Conservation (phyloP, 805 yeast genomes). For the Yarrowia sp. region DNA sequence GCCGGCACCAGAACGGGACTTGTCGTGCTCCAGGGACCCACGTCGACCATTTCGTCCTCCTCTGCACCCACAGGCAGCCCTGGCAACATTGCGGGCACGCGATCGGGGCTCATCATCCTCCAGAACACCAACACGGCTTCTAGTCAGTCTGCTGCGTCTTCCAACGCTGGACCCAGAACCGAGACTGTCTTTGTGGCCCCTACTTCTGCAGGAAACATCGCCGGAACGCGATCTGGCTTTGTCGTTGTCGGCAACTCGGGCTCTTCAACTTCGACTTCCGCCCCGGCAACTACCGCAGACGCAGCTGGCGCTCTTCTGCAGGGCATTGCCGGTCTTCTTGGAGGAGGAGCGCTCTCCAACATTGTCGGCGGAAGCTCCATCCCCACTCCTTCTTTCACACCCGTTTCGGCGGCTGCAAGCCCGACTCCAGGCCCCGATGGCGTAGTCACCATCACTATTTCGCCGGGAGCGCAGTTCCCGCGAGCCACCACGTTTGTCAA, state of each 20-base stretch:
- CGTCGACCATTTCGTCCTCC: not conserved
- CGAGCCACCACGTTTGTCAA: not conserved
- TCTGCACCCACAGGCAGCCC: not conserved
- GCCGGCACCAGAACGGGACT: slow-evolving; percentile 13
- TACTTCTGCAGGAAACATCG: not conserved
- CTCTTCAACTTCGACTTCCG: not conserved
- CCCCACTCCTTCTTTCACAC: not conserved
- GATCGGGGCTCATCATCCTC: not conserved
- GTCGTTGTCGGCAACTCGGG: not conserved
- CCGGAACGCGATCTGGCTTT: not conserved
- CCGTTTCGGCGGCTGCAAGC: not conserved
- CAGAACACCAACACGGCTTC: slow-evolving; percentile 5
- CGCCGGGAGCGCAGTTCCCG: slow-evolving; percentile 3
- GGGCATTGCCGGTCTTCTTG: slow-evolving; percentile 1
- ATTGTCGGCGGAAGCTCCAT: not conserved
- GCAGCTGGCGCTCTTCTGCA: slow-evolving; percentile 1
- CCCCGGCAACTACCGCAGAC: not conserved
- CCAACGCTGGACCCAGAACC: not conserved
- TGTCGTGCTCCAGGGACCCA: not conserved
- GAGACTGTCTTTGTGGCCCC: not conserved
- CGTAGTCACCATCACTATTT: slow-evolving; percentile 8
- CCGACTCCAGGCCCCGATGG: not conserved
- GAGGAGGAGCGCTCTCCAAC: not conserved
- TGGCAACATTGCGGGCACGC: slow-evolving; percentile 5
- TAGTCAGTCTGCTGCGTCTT: not conserved